Conservation (phyloP, 1,139 yeast species). For the Trichomonascaceae sp. region DNA sequence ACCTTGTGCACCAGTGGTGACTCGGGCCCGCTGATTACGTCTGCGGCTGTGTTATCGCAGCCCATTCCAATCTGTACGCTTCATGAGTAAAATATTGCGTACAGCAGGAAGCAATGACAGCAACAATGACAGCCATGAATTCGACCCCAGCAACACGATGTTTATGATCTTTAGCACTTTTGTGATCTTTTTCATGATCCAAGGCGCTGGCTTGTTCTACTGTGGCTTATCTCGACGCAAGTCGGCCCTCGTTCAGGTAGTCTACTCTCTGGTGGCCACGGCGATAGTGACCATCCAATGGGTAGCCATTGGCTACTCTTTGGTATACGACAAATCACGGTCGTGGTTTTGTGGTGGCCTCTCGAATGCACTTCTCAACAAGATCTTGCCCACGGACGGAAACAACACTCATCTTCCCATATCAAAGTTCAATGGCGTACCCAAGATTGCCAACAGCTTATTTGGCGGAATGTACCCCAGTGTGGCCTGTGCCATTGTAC, state of each 20-base stretch:
- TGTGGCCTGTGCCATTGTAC: slow-evolving; percentile 40
- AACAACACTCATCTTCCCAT: slow-evolving; percentile 14
- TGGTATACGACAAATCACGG: slow-evolving; percentile 30
- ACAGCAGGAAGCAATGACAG: no score
- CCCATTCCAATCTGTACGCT: no score
- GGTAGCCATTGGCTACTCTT: slow-evolving; percentile 39
- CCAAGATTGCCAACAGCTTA: slow-evolving; percentile 30
- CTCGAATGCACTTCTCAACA: slow-evolving; percentile 29
- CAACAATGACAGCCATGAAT: no score
- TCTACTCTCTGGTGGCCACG: slow-evolving; percentile 34
- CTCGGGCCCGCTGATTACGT: no score
- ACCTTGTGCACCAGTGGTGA: no score
- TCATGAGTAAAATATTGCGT: no score
- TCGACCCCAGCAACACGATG: no score
- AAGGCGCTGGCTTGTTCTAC: slow-evolving; percentile 35
- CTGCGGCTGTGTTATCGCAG: no score
- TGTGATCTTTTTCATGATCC: slow-evolving; percentile 14
- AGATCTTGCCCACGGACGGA: slow-evolving; percentile 15
- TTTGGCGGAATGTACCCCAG: slow-evolving; percentile 41
- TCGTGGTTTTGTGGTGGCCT: slow-evolving; percentile 38
- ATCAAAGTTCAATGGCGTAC: slow-evolving; percentile 31
- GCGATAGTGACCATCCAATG: slow-evolving; percentile 39
- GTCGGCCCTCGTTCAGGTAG: slow-evolving; percentile 42
- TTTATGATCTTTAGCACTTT: slow-evolving; percentile 13
- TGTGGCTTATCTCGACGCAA: slow-evolving; percentile 47